phyloP scores from a whole-genome alignment of 2,329 filamentous ascomycete species.

The Pseudofabraea citricarpa region DNA sequence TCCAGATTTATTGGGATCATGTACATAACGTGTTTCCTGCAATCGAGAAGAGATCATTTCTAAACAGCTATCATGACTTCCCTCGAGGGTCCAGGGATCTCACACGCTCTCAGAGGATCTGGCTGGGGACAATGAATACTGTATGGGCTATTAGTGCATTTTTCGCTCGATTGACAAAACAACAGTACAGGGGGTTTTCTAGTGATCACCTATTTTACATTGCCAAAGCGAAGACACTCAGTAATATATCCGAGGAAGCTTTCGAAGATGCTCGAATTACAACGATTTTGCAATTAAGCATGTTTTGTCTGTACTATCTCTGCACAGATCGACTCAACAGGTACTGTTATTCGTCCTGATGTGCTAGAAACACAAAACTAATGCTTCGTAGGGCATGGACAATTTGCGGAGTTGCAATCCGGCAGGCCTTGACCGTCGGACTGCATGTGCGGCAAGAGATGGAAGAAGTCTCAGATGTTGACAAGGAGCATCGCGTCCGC shows the following conservation, averaged over 20 bases:
- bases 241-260: slow-evolving; percentile 11
- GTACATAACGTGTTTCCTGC: slow-evolving; percentile 18
- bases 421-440: slow-evolving; percentile 18
- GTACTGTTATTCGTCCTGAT: too few relatives aligned
- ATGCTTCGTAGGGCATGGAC: slow-evolving; percentile 18
- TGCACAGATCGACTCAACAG: slow-evolving; percentile 18
- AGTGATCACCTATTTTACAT: slow-evolving; percentile 17
- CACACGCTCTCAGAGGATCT: slow-evolving; percentile 10
- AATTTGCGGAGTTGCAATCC: slow-evolving; percentile 19
- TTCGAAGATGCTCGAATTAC: slow-evolving; percentile 16
- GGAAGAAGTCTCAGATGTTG: slow-evolving; percentile 12
- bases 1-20: slow-evolving; percentile 17
- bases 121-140: slow-evolving; percentile 18
- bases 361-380: too few relatives aligned
- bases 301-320: slow-evolving; percentile 21
- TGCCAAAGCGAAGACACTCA: slow-evolving; percentile 17
- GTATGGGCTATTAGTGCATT: slow-evolving; percentile 19
- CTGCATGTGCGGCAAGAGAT: slow-evolving; percentile 19
- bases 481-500: slow-evolving; percentile 21
- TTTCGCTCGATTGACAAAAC: slow-evolving; percentile 14
- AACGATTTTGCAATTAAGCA: slow-evolving; percentile 12
- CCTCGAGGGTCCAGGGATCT: slow-evolving; percentile 4
- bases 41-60: slow-evolving; percentile 13
- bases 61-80: slow-evolving; percentile 10
- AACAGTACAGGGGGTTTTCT: slow-evolving; percentile 4